Base-by-base conservation (phyloP, 2,329 filamentous ascomycete genomes). In the Alternaria brassicae region DNA sequence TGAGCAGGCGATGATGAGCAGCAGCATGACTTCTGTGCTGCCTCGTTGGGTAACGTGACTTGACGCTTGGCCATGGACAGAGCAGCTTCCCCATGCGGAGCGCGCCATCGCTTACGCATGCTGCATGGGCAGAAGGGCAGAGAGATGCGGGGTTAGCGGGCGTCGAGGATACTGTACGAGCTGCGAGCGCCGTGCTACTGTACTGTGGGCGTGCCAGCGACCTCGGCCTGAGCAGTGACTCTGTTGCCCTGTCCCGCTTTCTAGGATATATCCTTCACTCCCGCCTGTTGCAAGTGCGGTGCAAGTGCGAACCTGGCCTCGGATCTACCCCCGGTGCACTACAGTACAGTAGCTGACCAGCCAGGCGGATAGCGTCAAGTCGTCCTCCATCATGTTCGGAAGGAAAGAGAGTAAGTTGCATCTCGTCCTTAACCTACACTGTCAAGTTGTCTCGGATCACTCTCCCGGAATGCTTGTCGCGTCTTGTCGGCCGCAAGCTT, bases 331-430 rank as follows among this genome's bases (percentile, higher is more conserved):
- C 49, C 56, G 52, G 52, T 51, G 34, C 56, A 41, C 32, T 36
- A 30, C 56, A 45, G 52, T 51, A 40, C 56, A 41, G 25, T 36
- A 30, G 50, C n/a, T 19, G 21, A 12, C 25, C 44, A 41, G 12
- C 52, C 37, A 50, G 45, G 44, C 32, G 19, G 37, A 30, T n/a
- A 36, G 17, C 45, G 7, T 53, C 30, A 34, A 54, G 57, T 51
- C 42, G 32, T 41, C 32, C 19, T 17, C 32, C 60, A 68, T 28
- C 12, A 77, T 77, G 75, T 74, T 75, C 48, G 68, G 59, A 56
- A 71, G 62, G 56, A 73, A 72, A 61, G 68, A 76, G 49, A 72
- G 75, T 77, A 51, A 72, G 75, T 71, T 37, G 48, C 48, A 50
- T 25, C 41, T 32, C 49, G 27, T 32, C 58, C 44, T 34, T 51